Base-by-base conservation (phyloP, 2,329 filamentous ascomycete species). In the Colletotrichum sp. region DNA sequence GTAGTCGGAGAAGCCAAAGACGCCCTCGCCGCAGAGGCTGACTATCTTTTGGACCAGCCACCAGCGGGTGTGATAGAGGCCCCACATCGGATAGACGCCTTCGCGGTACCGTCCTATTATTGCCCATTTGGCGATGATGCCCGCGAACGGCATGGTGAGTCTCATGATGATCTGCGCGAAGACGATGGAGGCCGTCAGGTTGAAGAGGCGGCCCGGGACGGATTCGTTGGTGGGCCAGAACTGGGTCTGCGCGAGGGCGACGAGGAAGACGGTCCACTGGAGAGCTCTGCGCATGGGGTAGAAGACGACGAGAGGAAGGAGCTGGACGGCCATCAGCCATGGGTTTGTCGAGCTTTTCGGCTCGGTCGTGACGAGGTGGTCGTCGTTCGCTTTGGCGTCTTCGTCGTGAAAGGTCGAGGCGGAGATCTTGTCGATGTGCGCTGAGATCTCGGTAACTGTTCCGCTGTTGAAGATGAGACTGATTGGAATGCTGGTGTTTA, bases 81-180 rank as follows among this genome's bases (percentile, higher is more conserved):
- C 89, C 90, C 90, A 92, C 90, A 92, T 92, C 3, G 90, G 90
- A 78, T 89, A 91, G 4, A 90, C 80, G 1, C 90, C 90, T 79
- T 89, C 86, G 44, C 83, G 84, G 79, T 90, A 88, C 2, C 86
- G 85, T 13, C 90, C 90, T 57, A 91, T 88, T 68, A 91, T 83
- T 8, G 88, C 60, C 90, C 90, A 91, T 79, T 91, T 91, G 65
- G 86, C 83, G 4, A 82, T 55, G 28, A 91, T 90, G n/a, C 86
- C 89, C 27, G 87, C 52, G 30, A 87, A 80, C 1, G 90, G 90
- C 8, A 84, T 81, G 8, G 87, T 75, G 3, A 85, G 79, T 19
- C 84, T 81, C 7, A 86, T 85, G 6, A 84, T 78, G 6, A 86
- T 36, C 8, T 86, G 84, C 11, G 88, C 85, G 30, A 88, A 80